phyloP scores from a whole-genome alignment of 495 filamentous ascomycete species.

The Penicillium goetzii region DNA sequence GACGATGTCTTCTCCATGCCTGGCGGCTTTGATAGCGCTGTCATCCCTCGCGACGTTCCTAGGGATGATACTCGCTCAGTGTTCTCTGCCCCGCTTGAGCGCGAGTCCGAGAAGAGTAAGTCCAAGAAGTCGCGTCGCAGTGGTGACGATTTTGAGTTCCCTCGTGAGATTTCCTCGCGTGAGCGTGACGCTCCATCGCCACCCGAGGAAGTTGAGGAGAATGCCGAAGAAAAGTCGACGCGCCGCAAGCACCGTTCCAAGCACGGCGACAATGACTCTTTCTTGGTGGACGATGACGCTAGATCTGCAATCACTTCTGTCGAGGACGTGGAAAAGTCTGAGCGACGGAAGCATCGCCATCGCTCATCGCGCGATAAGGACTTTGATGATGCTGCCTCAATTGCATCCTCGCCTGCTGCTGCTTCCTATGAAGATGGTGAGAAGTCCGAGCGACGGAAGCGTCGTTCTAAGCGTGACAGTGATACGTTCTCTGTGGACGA shows the following conservation, averaged over 20 bases:
- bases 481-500: slow-evolving; percentile 23
- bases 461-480: slow-evolving; percentile 38
- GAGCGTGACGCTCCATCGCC: slow-evolving; percentile 2
- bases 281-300: slow-evolving; percentile 20
- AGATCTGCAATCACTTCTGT: slow-evolving; percentile 28
- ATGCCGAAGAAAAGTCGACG: slow-evolving; percentile 25
- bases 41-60: slow-evolving; percentile 19
- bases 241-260: slow-evolving; percentile 39
- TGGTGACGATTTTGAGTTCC: slow-evolving; percentile 29
- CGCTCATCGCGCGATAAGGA: slow-evolving; percentile 19
- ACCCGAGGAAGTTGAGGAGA: slow-evolving; percentile 17
- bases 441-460: slow-evolving; percentile 29
- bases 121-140: slow-evolving; percentile 30
- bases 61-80: slow-evolving; percentile 29
- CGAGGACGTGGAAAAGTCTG: slow-evolving; percentile 27
- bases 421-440: slow-evolving; percentile 14
- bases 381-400: slow-evolving; percentile 42
- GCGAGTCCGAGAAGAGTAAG: slow-evolving; percentile 25
- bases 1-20: slow-evolving; percentile 45
- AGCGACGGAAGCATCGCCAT: slow-evolving; percentile 24
- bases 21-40: slow-evolving; percentile 43
- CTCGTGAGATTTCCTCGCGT: slow-evolving; percentile 17
- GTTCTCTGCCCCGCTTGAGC: slow-evolving; percentile 30
- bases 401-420: slow-evolving; percentile 38
- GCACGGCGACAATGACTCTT: slow-evolving; percentile 29